Evolutionary conservation across 2,329 filamentous ascomycete genomes (phyloP).

Genomic region (Neonectria faginata): DNA sequence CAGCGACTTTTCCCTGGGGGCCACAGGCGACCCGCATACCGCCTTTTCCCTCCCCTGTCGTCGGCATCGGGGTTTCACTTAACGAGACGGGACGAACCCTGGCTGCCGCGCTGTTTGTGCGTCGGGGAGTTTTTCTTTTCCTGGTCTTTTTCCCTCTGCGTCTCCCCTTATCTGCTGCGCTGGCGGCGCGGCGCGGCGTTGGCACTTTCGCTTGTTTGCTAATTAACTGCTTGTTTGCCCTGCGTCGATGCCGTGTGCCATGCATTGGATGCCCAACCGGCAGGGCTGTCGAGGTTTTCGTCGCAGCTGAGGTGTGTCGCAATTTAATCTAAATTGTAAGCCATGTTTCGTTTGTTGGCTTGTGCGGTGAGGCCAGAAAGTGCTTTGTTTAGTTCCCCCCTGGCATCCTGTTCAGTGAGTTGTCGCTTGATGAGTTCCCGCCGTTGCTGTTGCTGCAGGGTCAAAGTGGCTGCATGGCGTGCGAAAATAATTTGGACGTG

Average conservation of each 20-base stretch:
- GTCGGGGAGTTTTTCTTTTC: slow-evolving; percentile 18
- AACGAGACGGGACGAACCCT: slow-evolving; percentile 19
- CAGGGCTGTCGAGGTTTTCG: slow-evolving; percentile 6
- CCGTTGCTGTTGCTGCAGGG: background rate
- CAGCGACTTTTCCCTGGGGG: background rate
- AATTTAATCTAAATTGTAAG: background rate
- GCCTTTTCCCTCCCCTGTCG: slow-evolving; percentile 14
- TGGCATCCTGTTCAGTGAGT: background rate
- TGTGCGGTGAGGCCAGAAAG: slow-evolving; percentile 10
- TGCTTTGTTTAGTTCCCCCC: background rate
- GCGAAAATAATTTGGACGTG: background rate
- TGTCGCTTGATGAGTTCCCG: background rate
- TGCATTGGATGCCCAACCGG: slow-evolving; percentile 23
- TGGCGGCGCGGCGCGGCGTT: slow-evolving; percentile 12
- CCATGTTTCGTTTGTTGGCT: background rate
- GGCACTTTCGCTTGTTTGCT: slow-evolving; percentile 13
- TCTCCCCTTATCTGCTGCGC: slow-evolving; percentile 19
- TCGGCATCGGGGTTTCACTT: slow-evolving; percentile 32
- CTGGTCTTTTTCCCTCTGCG: background rate
- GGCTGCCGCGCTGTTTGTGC: slow-evolving; percentile 32
- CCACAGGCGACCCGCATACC: slow-evolving; percentile 23
- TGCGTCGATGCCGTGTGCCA: slow-evolving; percentile 8
- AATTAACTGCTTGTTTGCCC: background rate
- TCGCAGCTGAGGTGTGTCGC: slow-evolving; percentile 8
- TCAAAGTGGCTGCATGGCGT: background rate